phyloP scores from a whole-genome alignment of 2,329 filamentous ascomycete genomes.

The Bisporella sp. region DNA sequence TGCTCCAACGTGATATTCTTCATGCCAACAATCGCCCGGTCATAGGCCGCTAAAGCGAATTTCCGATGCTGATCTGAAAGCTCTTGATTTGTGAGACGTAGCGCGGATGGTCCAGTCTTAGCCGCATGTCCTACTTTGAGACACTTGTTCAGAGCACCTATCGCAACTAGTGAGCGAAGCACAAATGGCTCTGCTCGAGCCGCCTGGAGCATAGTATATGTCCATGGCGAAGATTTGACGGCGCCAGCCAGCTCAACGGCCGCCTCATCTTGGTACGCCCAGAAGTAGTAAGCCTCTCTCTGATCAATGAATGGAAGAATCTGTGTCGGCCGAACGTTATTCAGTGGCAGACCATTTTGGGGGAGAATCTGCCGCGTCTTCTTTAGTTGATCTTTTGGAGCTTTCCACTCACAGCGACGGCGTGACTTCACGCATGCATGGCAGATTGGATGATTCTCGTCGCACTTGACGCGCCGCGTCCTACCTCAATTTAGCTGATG shows the following conservation, averaged over 20 bases:
- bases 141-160: constrained; percentile 10
- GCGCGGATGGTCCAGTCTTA: background rate
- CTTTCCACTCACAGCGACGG: background rate
- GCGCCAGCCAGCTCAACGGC: constrained; percentile 7
- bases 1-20: constrained; percentile 2
- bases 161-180: constrained; percentile 9
- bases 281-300: constrained; percentile 10
- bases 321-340: constrained; percentile 2
- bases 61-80: constrained; percentile 5
- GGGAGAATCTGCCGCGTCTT: background rate
- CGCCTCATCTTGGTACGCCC: constrained; percentile 8
- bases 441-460: background rate
- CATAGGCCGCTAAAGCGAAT: constrained; percentile 10
- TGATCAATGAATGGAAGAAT: constrained; percentile 6
- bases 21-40: constrained; percentile 10
- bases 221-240: constrained; percentile 6
- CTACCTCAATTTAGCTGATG: background rate
- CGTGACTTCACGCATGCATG: background rate
- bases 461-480: background rate
- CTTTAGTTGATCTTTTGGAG: background rate
- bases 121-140: constrained; percentile 4
- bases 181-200: constrained; percentile 11
- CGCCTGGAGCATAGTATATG: constrained; percentile 10
- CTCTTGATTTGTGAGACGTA: background rate
- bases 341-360: background rate